A percentile compares a stretch with the other conserved stretches of the same genome.
phyloP scores from a whole-genome alignment of 2,329 filamentous ascomycete species.

The Cryphonectria japonica region DNA sequence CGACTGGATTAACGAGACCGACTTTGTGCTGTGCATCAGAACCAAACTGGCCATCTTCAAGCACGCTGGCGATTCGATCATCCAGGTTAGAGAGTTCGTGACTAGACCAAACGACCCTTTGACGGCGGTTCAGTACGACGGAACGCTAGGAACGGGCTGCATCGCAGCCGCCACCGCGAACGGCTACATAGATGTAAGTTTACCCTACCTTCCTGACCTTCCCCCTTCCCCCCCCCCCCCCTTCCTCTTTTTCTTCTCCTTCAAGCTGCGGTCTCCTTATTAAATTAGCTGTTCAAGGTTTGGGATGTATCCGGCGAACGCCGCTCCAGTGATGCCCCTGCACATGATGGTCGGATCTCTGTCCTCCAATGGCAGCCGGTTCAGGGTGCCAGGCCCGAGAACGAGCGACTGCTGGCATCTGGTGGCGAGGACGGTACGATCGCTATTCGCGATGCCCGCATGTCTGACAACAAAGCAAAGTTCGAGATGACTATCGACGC shows the following conservation, averaged over 20 bases:
- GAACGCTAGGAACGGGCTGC: conserved; percentile 47
- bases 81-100: conserved; percentile 52
- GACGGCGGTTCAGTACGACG: conserved; percentile 60
- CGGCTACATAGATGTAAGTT: conserved; percentile 64
- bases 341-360: conserved; percentile 62
- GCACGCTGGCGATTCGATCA: conserved; percentile 52
- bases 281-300: conserved; percentile 43
- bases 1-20: conserved; percentile 61
- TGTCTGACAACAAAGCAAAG: conserved; percentile 57
- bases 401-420: conserved; percentile 63
- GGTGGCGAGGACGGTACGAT: conserved; percentile 67
- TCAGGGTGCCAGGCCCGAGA: conserved; percentile 43
- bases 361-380: conserved; percentile 65
- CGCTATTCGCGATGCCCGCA: conserved; percentile 63
- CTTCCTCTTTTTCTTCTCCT: not conserved
- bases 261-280: not conserved
- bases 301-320: conserved; percentile 59
- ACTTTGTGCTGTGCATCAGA: conserved; percentile 64
- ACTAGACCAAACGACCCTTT: conserved; percentile 58
- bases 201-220: not conserved
- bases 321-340: conserved; percentile 53
- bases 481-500: conserved; percentile 64
- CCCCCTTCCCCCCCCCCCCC: not conserved
- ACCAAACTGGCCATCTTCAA: conserved; percentile 55
- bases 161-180: conserved; percentile 63